Base-by-base conservation (phyloP, 1,284 basidiomycete genomes). In the Puccinia triticina region DNA sequence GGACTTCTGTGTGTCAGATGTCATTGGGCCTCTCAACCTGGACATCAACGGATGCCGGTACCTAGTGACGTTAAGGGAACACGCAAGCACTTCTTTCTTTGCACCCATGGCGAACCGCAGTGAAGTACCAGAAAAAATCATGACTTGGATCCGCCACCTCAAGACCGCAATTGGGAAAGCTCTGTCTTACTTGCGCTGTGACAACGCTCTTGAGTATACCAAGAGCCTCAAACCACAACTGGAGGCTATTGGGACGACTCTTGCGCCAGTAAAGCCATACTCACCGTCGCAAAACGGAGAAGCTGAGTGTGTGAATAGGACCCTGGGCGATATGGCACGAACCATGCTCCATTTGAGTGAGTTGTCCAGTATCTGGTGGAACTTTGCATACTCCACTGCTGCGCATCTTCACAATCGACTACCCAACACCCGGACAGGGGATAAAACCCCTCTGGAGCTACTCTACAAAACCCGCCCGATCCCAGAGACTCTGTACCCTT, bases 21-120 rank as follows among this genome's bases (percentile, higher is more conserved):
- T 71, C 7, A 26, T 26, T 14, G 67, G 67, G 1, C 67, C 67
- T 2, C 40, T 71, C n/a, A 18, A 32, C 18, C 21, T 16, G 11
- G 67, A 71, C 34, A 14, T 43, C 12, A 43, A 32, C 32, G 67
- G 67, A 11, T 40, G 46, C 46, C 40, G 67, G 1, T 71, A 37
- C n/a, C 18, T 40, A 12, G 14, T 71, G 1, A 71, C 67, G 12
- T 18, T 71, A 18, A 26, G 67, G 2, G 67, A 71, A 4, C 34
- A 40, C 12, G 67, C 43, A 50, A 69, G 43, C 67, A 79, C 77
- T 34, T 74, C 55, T n/a, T 74, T 55, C 50, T 53, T n/a, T 55
- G 50, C 46, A 16, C 2, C 29, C 2, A n/a, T 74, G 50, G 1
- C 21, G 11, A 34, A 11, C 26, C 26, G 50, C 0, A 37, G 8